phyloP scores from a whole-genome alignment of 768 basidiomycete species.

The Tricholoma sp. region DNA sequence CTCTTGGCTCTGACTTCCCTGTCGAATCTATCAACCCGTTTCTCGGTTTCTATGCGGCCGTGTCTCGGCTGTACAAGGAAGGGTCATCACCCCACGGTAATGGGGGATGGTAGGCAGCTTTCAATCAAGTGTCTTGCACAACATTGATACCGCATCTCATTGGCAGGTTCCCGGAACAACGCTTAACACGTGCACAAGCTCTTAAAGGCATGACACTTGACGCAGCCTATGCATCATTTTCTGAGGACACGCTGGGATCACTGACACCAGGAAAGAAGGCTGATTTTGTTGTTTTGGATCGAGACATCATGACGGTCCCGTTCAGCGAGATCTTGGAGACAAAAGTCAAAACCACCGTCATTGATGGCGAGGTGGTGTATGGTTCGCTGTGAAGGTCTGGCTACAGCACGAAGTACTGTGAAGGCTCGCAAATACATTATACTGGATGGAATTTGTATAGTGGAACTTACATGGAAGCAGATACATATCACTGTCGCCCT shows the following conservation, averaged over 20 bases:
- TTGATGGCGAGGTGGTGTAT: slow-evolving; percentile 68
- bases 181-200: slow-evolving; percentile 76
- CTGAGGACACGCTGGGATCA: slow-evolving; percentile 67
- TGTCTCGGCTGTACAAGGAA: slow-evolving; percentile 61
- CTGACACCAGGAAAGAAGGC: slow-evolving; percentile 76
- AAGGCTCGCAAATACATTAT: too few relatives aligned
- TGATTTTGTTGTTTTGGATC: slow-evolving; percentile 82
- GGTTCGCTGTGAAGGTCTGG: slow-evolving; percentile 29
- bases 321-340: slow-evolving; percentile 57
- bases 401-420: neutral
- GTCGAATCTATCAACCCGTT: slow-evolving; percentile 89
- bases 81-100: slow-evolving; percentile 81
- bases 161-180: slow-evolving; percentile 69
- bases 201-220: slow-evolving; percentile 89
- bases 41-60: slow-evolving; percentile 85
- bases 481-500: too few relatives aligned
- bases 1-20: slow-evolving; percentile 92
- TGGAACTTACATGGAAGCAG: too few relatives aligned
- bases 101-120: slow-evolving; percentile 68
- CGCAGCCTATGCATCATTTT: slow-evolving; percentile 83
- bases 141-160: neutral
- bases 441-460: too few relatives aligned
- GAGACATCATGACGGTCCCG: slow-evolving; percentile 70
- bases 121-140: too few relatives aligned
- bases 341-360: slow-evolving; percentile 65